phyloP scores from a whole-genome alignment of 169 alveolate species.

The Plasmodium coatneyi region DNA sequence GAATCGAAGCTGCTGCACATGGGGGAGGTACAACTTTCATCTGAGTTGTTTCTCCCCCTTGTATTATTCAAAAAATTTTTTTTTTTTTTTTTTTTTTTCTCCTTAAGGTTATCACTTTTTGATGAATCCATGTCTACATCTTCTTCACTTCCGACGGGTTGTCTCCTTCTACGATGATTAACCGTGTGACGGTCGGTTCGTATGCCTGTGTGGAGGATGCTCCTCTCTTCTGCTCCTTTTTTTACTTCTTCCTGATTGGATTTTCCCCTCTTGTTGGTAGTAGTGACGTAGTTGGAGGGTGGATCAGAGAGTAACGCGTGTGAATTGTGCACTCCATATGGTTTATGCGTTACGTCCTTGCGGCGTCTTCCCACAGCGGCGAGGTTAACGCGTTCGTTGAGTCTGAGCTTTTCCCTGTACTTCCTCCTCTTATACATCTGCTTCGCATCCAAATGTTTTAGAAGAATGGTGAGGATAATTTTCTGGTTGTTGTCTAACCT shows the following conservation, averaged over 20 bases:
- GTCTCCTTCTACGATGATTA: not conserved
- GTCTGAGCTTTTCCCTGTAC: not conserved
- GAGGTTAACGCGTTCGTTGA: not conserved
- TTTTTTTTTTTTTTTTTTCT: not conserved
- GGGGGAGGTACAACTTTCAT: constrained; percentile 79
- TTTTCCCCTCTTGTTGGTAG: not conserved
- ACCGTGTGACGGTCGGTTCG: not conserved
- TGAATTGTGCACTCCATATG: not conserved
- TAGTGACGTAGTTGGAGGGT: not conserved
- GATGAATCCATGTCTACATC: not conserved
- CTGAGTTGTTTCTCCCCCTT: constrained; percentile 79
- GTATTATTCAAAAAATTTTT: not conserved
- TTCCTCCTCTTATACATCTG: constrained; percentile 15
- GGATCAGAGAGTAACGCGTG: not conserved
- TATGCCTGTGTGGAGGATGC: not conserved
- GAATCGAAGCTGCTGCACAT: constrained; percentile 6
- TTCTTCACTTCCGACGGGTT: not conserved
- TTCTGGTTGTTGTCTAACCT: constrained; percentile 17
- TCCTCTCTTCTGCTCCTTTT: not conserved
- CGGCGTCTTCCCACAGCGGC: not conserved
- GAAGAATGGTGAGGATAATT: constrained; percentile 25
- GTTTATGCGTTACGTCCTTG: not conserved
- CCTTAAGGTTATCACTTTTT: not conserved
- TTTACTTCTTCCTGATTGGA: not conserved
- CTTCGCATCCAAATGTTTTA: constrained; percentile 10